These are phyloP conservation scores for Monosporozyma siamensis DNA, from an alignment of 805 yeast genomes.

Conservation along the genomic window DNA sequence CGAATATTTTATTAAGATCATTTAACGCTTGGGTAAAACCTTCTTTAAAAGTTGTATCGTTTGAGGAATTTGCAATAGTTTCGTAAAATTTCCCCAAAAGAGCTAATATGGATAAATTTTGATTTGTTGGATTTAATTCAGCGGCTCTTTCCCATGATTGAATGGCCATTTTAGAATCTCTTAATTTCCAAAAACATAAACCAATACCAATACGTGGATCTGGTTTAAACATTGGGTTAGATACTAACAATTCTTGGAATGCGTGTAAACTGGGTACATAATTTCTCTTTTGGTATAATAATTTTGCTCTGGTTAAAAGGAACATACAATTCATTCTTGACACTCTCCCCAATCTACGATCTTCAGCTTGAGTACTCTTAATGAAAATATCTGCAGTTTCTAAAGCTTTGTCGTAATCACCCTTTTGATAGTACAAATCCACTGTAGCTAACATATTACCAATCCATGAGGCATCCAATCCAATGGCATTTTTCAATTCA, in stretches of 20 bases:
- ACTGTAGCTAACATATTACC: conserved; percentile 59
- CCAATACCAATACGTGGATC: conserved; percentile 96
- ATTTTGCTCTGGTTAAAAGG: conserved; percentile 73
- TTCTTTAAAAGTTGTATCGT: conserved; percentile 47
- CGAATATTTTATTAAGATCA: conserved; percentile 30
- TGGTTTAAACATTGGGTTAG: conserved; percentile 72
- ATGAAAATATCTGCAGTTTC: conserved; percentile 56
- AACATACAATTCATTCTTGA: conserved; percentile 65
- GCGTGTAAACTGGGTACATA: conserved; percentile 65
- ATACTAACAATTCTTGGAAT: conserved; percentile 72
- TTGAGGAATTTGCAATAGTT: conserved; percentile 40
- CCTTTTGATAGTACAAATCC: conserved; percentile 47
- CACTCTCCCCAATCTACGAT: conserved; percentile 28
- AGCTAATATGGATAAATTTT: conserved; percentile 55
- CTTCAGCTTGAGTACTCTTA: conserved; percentile 31
- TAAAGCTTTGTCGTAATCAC: conserved; percentile 61
- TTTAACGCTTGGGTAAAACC: conserved; percentile 52
- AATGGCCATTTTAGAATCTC: conserved; percentile 66
- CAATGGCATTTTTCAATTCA: conserved; percentile 40
- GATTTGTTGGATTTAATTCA: conserved; percentile 51
- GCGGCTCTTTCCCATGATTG: conserved; percentile 76
- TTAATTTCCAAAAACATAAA: conserved; percentile 82
- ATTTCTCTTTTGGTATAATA: conserved; percentile 61
- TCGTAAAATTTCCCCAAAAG: conserved; percentile 61
- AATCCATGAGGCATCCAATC: conserved; percentile 37